Evolutionary conservation across 164 flowering plant species (phyloP), one percentile per base, ranked within the genome.

Genomic region (Brasenia schreberi): DNA sequence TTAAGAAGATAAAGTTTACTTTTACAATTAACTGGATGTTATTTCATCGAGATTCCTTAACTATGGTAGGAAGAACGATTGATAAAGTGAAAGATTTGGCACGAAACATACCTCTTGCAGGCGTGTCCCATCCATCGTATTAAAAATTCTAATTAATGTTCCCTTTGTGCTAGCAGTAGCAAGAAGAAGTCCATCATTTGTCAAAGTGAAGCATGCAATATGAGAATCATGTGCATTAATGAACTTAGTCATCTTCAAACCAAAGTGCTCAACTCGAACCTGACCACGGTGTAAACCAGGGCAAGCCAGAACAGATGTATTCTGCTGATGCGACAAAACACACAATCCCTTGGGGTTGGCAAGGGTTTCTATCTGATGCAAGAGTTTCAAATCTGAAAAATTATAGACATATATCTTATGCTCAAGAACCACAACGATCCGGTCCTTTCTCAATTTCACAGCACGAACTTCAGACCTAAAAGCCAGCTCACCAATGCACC

Each of bases 111-210:
- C 87, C 87, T 84, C 87, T 75, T 84, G 87, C 66, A 84, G 67
- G 66, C 76, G 76, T 43, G 87, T 78, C 27, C 87, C 87, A 73
- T 84, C 85, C 84, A 84, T 77, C 64, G 87, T 78, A 76, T 84
- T 80, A 68, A 80, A 82, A 69, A 84, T 77, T 67, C 87, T 77
- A 64, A 84, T 77, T 73, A 84, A 70, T 68, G 87, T 82, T 18
- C 85, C 87, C 71, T 76, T 82, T 53, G 72, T 71, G 66, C 87
- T 84, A 64, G 85, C 85, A 71, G 87, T 84, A 61, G 87, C 85
- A 74, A 84, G 87, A 72, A 82, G 82, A 60, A 82, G 84, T 53
- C 87, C 87, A 77, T 84, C 87, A 73, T 72, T 69, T 10, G 85
- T 82, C 75, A 84, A 68, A 45, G 82, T 76, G 71, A 84, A 39